Conservation (phyloP, 768 basidiomycete species). For the Boletus sp. region DNA sequence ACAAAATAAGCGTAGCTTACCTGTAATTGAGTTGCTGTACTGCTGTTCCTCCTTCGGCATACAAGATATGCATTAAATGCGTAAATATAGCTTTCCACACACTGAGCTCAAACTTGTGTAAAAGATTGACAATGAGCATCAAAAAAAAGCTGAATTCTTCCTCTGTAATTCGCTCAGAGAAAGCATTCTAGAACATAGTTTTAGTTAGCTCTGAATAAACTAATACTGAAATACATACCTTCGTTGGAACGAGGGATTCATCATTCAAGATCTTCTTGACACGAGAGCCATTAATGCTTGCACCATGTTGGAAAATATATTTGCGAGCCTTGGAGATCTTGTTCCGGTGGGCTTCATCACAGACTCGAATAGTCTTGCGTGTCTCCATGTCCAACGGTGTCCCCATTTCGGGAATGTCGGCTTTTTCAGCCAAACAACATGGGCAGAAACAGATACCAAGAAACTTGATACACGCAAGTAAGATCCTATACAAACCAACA, state of each 20-base stretch:
- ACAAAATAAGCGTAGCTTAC: neutral
- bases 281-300: neutral
- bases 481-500: too few relatives aligned
- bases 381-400: neutral
- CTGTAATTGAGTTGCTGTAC: neutral
- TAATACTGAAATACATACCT: neutral
- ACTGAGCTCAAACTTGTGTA: neutral
- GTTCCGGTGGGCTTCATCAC: neutral
- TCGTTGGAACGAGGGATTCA: neutral
- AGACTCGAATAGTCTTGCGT: neutral
- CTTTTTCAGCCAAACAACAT: too few relatives aligned
- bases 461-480: too few relatives aligned
- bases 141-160: neutral
- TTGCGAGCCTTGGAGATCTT: neutral
- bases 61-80: neutral
- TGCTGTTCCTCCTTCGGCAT: neutral
- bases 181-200: neutral
- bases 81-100: constrained; percentile 2
- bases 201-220: neutral
- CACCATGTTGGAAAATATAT: neutral
- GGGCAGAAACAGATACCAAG: too few relatives aligned
- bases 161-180: neutral
- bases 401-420: neutral
- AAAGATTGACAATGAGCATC: neutral
- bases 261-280: neutral